Evolutionary conservation across 2,329 filamentous ascomycete species (phyloP), one percentile per base, ranked within the genome.

Genomic region (Pseudogymnoascus sp.): DNA sequence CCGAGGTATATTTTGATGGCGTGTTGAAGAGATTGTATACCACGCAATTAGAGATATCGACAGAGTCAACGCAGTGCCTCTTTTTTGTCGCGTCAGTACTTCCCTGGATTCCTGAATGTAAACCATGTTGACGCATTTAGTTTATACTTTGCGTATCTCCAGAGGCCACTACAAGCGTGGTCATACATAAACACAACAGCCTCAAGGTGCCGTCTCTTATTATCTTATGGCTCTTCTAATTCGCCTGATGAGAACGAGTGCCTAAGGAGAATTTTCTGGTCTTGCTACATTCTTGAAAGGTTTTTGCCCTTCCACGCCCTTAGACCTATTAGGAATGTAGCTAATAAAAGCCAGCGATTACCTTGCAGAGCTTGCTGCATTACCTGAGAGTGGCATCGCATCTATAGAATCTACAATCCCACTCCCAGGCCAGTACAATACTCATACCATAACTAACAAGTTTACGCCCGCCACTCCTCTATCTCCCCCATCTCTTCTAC

Each of bases 271-370:
- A 81, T 82, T 61, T 83, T 82, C 64, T 83, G 80, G 80, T 78
- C 80, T 0, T 82, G 80, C 63, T 82, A 81, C 62, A 80, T 83
- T 10, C 72, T 83, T 0, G 80, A 83, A 68, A 81, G 78, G 79
- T 77, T 39, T 6, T 37, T 16, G 8, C 21, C 26, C 26, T 58
- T 12, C 38, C 21, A n/a, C 21, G 10, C 12, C 21, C 14, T 26
- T 5, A 4, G 33, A 4, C 19, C 12, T 8, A 14, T 6, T 14
- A 8, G 7, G 6, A 37, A 6, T n/a, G 29, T 43, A 59, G 33
- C 4, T 14, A 6, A 14, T 59, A 43, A 1, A 62, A 60, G 37
- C 1, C 2, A 81, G 79, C 45, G 80, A 82, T 66, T 80, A 81
- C 59, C 74, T 83, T 12, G 80, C 80, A 3, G 80, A 82, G 65